Evolutionary conservation across 2,329 filamentous ascomycete species (phyloP).

Genomic region (Pseudocercospora fuligena): DNA sequence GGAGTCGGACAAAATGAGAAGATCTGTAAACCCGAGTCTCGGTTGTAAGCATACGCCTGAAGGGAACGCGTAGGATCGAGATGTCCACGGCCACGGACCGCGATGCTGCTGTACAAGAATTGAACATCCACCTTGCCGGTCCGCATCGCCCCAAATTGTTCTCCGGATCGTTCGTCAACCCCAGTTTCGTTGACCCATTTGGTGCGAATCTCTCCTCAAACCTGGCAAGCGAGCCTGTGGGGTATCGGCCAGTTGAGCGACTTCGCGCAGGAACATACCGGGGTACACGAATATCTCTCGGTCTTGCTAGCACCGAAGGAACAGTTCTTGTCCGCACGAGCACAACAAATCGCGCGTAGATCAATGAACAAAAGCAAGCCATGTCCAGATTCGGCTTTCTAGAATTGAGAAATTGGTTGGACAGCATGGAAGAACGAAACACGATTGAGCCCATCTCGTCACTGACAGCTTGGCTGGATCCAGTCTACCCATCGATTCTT

Average conservation of each 20-base stretch:
- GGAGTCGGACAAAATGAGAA: no score
- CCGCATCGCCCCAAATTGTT: not conserved
- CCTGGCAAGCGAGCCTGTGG: not conserved
- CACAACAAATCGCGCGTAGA: not conserved
- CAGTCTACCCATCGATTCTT: not conserved
- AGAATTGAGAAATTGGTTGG: constrained; percentile 3
- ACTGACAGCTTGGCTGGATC: constrained; percentile 5
- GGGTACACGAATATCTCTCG: not conserved
- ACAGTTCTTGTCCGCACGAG: not conserved
- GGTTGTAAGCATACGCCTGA: not conserved
- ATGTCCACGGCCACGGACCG: not conserved
- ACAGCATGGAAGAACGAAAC: constrained; percentile 5
- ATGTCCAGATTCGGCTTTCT: not conserved
- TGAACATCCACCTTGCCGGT: not conserved
- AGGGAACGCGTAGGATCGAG: not conserved
- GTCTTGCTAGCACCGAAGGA: constrained; percentile 1
- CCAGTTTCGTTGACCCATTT: not conserved
- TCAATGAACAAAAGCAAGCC: not conserved
- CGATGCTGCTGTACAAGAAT: not conserved
- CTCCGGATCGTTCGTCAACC: not conserved
- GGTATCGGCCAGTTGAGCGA: constrained; percentile 1
- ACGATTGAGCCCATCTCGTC: constrained; percentile 2
- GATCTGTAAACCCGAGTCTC: not conserved
- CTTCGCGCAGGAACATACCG: constrained; percentile 2
- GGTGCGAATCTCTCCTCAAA: not conserved